Evolutionary conservation across 805 yeast species (phyloP).

Genomic region (Candida parachauliodes): DNA sequence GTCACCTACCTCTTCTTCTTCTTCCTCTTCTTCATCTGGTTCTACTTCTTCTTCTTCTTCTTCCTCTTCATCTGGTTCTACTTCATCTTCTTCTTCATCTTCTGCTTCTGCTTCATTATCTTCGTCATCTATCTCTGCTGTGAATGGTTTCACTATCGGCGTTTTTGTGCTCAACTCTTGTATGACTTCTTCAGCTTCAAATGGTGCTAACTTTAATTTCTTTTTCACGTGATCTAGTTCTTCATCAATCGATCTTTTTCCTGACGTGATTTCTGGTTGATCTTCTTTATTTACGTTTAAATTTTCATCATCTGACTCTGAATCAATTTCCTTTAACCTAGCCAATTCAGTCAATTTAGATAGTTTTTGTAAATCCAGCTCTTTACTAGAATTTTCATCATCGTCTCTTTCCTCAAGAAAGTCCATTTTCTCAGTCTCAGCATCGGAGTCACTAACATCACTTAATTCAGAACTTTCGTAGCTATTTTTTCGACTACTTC

Average conservation of each 20-base stretch:
- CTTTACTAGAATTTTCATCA: constrained; percentile 16
- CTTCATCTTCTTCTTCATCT: constrained; percentile 14
- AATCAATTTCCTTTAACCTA: constrained; percentile 33
- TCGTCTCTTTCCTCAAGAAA: constrained; percentile 36
- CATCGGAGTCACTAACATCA: constrained; percentile 57
- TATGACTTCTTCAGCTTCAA: not conserved
- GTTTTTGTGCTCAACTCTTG: constrained; percentile 1
- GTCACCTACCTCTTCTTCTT: constrained; percentile 14
- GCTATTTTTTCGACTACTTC: constrained; percentile 15
- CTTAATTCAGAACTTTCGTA: constrained; percentile 43
- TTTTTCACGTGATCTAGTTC: not conserved
- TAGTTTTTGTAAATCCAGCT: constrained; percentile 35
- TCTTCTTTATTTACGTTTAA: not conserved
- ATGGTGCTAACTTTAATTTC: constrained; percentile 1
- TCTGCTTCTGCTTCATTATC: constrained; percentile 12
- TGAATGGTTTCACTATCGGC: constrained; percentile 5
- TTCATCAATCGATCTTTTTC: constrained; percentile 1
- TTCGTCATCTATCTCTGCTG: constrained; percentile 12
- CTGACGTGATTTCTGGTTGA: not conserved
- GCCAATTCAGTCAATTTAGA: constrained; percentile 44
- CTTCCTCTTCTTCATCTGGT: constrained; percentile 13
- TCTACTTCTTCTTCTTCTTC: constrained; percentile 14
- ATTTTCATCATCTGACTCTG: constrained; percentile 17
- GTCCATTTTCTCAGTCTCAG: constrained; percentile 88
- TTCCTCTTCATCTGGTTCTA: constrained; percentile 15